Conservation (phyloP, 2,329 filamentous ascomycete species). For the Nothophaeocryptopus gaeumannii region DNA sequence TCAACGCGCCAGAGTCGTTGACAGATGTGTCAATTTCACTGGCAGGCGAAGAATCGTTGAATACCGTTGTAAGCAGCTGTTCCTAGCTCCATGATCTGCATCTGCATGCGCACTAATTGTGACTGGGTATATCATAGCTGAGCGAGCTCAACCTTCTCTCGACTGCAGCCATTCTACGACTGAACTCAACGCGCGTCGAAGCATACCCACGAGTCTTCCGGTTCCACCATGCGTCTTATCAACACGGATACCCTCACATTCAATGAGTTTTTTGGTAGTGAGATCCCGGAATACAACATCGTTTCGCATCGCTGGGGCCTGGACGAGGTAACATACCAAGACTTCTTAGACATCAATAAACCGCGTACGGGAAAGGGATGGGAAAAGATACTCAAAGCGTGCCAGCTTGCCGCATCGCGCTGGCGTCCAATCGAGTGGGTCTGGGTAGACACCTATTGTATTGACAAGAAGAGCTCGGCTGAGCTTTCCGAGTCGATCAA, state of each 20-base stretch:
- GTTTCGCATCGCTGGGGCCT: slow-evolving; percentile 27
- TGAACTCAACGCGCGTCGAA: no score
- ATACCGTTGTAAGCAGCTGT: no score
- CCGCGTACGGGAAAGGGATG: slow-evolving; percentile 3
- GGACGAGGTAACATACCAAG: slow-evolving; percentile 21
- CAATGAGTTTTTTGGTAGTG: slow-evolving; percentile 19
- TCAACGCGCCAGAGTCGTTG: no score
- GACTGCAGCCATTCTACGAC: no score
- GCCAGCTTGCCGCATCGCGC: slow-evolving; percentile 19
- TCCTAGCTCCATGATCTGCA: no score
- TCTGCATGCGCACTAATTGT: no score
- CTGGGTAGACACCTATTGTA: slow-evolving; percentile 19
- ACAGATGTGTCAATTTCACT: no score
- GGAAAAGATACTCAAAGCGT: slow-evolving; percentile 11
- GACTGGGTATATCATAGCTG: no score
- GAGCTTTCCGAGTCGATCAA: slow-evolving; percentile 46
- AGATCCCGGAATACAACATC: slow-evolving; percentile 25
- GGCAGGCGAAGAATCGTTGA: no score
- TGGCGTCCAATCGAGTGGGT: slow-evolving; percentile 8
- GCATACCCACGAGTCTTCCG: background rate
- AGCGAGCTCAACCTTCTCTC: no score
- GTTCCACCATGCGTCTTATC: slow-evolving; percentile 25
- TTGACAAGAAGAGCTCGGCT: slow-evolving; percentile 38
- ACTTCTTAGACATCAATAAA: slow-evolving; percentile 10
- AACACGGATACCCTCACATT: slow-evolving; percentile 21